Conservation (phyloP, 805 yeast genomes). For the Candida tibetensis region DNA sequence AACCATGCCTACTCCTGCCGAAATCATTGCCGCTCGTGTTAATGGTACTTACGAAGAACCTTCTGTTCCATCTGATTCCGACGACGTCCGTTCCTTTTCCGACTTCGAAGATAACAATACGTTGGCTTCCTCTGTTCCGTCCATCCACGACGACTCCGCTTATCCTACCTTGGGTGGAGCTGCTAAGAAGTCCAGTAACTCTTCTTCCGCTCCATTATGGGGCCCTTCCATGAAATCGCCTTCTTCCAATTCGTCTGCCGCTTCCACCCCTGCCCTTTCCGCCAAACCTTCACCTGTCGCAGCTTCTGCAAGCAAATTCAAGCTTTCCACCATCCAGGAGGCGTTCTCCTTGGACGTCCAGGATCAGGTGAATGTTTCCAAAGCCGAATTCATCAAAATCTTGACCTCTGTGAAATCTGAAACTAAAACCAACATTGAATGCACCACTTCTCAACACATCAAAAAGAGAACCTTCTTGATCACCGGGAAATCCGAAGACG, state of each 20-base stretch:
- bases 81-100: slow-evolving; percentile 7
- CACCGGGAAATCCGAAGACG: slow-evolving; percentile 67
- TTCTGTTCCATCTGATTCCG: slow-evolving; percentile 16
- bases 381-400: slow-evolving; percentile 67
- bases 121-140: slow-evolving; percentile 17
- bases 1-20: slow-evolving; percentile 46
- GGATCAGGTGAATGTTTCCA: slow-evolving; percentile 60
- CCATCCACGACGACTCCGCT: slow-evolving; percentile 52
- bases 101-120: slow-evolving; percentile 7
- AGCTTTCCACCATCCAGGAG: slow-evolving; percentile 66
- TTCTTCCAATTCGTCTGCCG: slow-evolving; percentile 15
- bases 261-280: slow-evolving; percentile 18
- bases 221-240: slow-evolving; percentile 29
- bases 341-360: slow-evolving; percentile 72
- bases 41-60: slow-evolving; percentile 20
- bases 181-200: slow-evolving; percentile 22
- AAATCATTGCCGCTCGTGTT: slow-evolving; percentile 47
- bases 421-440: slow-evolving; percentile 69
- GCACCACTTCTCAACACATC: slow-evolving; percentile 72
- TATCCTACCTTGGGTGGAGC: slow-evolving; percentile 68
- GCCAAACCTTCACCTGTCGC: slow-evolving; percentile 14
- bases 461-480: slow-evolving; percentile 81
- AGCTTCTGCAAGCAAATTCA: slow-evolving; percentile 21
- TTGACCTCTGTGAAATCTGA: slow-evolving; percentile 58
- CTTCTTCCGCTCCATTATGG: slow-evolving; percentile 37